Evolutionary conservation across 1,284 basidiomycete species (phyloP).

Genomic region (Mixia osmundae): DNA sequence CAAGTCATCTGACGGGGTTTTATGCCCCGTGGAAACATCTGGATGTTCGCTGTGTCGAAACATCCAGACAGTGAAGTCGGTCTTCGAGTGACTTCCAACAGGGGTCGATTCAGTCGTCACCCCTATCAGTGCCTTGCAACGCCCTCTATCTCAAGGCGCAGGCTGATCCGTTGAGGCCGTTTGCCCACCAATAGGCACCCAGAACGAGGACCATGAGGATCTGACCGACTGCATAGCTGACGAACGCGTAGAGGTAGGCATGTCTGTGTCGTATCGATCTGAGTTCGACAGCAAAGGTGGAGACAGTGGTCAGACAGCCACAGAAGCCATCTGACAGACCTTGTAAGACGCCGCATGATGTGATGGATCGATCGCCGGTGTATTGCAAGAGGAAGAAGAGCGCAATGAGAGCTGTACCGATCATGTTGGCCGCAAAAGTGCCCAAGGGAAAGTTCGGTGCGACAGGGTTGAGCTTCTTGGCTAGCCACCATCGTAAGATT

Average conservation of each 20-base stretch:
- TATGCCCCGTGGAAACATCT: too few species aligned
- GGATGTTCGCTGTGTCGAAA: too few species aligned
- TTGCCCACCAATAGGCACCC: constrained; percentile 25
- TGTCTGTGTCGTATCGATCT: constrained; percentile 32
- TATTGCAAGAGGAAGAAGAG: constrained; percentile 47
- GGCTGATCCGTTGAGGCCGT: constrained; percentile 9
- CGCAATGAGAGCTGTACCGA: constrained; percentile 52
- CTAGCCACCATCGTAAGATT: constrained; percentile 56
- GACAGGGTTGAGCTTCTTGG: constrained; percentile 42
- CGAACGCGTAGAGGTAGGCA: constrained; percentile 40
- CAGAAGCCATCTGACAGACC: constrained; percentile 79
- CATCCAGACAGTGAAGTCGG: too few species aligned
- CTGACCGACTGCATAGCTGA: constrained; percentile 49
- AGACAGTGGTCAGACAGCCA: constrained; percentile 81
- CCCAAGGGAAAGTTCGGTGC: constrained; percentile 48
- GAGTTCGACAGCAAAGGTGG: constrained; percentile 73
- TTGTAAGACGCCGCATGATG: constrained; percentile 45
- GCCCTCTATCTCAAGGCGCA: too few species aligned
- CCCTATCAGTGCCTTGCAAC: too few species aligned
- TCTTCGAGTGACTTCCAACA: too few species aligned
- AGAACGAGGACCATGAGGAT: constrained; percentile 47
- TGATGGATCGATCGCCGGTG: constrained; percentile 12
- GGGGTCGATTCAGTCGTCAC: too few species aligned
- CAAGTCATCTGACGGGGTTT: too few species aligned
- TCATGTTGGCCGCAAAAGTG: constrained; percentile 63